phyloP scores from a whole-genome alignment of 257 asterid genomes.

The Nicotiana paniculata region DNA sequence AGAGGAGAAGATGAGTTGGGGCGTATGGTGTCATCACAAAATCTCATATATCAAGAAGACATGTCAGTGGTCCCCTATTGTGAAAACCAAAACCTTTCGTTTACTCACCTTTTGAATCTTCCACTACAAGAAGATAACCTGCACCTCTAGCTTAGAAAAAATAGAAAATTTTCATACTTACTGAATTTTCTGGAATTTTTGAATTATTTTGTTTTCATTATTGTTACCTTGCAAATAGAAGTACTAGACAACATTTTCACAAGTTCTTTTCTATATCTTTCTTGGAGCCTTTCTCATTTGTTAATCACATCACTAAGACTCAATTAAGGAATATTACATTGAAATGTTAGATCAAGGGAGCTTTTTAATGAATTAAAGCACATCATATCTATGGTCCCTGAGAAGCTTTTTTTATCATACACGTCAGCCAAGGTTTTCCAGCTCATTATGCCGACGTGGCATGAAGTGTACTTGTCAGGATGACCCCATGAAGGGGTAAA shows the following conservation, averaged over 20 bases:
- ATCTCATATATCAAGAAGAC: slow-evolving; percentile 8
- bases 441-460: not conserved
- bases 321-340: no score
- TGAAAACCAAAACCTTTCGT: not conserved
- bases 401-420: not conserved
- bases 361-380: not conserved
- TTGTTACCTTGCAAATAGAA: not conserved
- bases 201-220: not conserved
- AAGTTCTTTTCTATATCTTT: not conserved
- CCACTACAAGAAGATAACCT: not conserved
- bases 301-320: not conserved
- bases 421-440: not conserved
- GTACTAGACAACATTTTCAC: not conserved
- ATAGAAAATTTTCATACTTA: not conserved
- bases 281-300: not conserved
- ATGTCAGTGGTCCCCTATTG: slow-evolving; percentile 15
- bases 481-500: not conserved
- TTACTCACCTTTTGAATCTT: slow-evolving; percentile 7
- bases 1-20: not conserved
- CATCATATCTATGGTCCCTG: not conserved
- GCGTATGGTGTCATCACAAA: not conserved
- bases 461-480: not conserved
- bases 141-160: not conserved
- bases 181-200: not conserved
- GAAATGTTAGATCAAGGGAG: not conserved